Conservation (phyloP, 805 yeast genomes). For the Yarrowia divulgata region DNA sequence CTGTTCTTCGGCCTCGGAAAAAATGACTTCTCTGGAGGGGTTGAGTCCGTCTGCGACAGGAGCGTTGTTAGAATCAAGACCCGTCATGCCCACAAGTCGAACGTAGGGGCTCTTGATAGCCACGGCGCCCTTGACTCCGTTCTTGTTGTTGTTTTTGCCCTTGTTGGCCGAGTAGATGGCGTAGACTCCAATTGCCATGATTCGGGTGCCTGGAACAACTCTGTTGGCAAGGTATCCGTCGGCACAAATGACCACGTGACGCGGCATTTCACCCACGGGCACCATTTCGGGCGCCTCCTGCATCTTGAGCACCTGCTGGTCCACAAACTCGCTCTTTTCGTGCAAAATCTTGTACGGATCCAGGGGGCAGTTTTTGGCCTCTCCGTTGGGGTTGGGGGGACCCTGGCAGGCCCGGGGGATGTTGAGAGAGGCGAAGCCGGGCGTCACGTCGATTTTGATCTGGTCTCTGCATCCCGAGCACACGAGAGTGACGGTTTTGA, state of each 20-base stretch:
- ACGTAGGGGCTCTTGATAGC: constrained; percentile 94
- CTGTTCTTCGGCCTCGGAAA: constrained; percentile 93
- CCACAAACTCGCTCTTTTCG: constrained; percentile 91
- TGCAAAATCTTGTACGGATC: constrained; percentile 95
- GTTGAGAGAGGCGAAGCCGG: constrained; percentile 74
- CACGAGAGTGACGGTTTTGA: constrained; percentile 81
- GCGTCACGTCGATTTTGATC: constrained; percentile 63
- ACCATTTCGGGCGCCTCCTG: constrained; percentile 99
- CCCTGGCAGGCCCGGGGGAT: constrained; percentile 74
- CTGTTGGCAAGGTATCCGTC: constrained; percentile 89
- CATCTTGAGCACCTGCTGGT: constrained; percentile 90
- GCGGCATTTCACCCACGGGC: constrained; percentile 98
- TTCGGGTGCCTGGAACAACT: constrained; percentile 94
- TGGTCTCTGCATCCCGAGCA: constrained; percentile 90
- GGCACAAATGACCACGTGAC: constrained; percentile 85
- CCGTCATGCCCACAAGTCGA: constrained; percentile 82
- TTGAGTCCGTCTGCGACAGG: constrained; percentile 24
- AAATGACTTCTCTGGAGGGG: constrained; percentile 62
- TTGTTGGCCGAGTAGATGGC: constrained; percentile 81
- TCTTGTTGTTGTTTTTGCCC: constrained; percentile 52
- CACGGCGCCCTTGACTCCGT: constrained; percentile 57
- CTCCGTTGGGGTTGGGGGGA: constrained; percentile 57
- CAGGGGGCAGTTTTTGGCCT: constrained; percentile 73
- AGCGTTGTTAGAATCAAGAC: constrained; percentile 47
- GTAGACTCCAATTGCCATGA: constrained; percentile 90